A percentile compares a stretch with the other conserved stretches of the same genome.
These are phyloP conservation scores for Hypoxylon sp. DNA, from an alignment of 2,329 filamentous ascomycete species.

Conservation along the genomic window DNA sequence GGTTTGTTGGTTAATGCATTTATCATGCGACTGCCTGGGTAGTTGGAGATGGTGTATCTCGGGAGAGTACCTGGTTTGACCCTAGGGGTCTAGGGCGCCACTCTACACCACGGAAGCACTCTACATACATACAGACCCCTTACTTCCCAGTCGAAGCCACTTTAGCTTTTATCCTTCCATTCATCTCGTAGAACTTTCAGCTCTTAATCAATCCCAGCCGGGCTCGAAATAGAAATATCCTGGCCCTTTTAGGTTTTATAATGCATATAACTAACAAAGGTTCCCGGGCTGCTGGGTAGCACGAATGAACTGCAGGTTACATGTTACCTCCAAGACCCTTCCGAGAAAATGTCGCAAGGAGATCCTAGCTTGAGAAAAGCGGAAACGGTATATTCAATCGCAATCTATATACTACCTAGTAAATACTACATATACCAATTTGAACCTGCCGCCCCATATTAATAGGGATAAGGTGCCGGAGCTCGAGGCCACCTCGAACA, in stretches of 20 bases:
- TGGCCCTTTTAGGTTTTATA: constrained; percentile 23
- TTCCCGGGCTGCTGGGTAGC: background rate
- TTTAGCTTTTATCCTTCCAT: background rate
- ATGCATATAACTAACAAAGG: constrained; percentile 3
- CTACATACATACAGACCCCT: background rate
- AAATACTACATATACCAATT: background rate
- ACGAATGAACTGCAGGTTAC: background rate
- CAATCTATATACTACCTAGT: background rate
- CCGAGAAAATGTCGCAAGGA: background rate
- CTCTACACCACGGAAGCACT: background rate
- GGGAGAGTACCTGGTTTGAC: background rate
- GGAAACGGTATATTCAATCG: background rate
- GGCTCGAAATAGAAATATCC: background rate
- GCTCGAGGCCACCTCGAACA: background rate
- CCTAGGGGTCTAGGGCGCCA: too few species aligned
- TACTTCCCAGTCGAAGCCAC: background rate
- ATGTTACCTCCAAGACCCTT: background rate
- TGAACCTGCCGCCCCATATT: background rate
- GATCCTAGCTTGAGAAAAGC: background rate
- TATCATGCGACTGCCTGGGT: background rate
- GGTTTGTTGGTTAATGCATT: background rate
- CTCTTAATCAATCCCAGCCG: background rate
- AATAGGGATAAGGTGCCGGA: background rate
- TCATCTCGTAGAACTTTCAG: background rate
- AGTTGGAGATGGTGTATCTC: background rate